These are phyloP conservation scores for Penicillium arizonense DNA, from an alignment of 495 filamentous ascomycete genomes.

Conservation along the genomic window DNA sequence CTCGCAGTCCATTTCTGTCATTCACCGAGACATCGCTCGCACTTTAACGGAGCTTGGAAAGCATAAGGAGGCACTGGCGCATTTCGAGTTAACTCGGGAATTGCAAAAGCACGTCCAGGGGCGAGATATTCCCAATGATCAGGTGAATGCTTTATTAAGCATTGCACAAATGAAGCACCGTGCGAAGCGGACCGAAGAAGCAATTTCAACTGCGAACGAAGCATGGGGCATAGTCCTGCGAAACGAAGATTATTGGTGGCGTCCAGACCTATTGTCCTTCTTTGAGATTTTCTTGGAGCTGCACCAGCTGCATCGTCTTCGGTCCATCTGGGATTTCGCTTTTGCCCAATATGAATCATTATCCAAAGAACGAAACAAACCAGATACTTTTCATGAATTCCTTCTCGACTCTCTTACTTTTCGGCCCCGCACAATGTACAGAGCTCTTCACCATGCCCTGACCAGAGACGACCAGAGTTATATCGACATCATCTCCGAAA, in stretches of 20 bases:
- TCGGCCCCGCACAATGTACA: too few relatives aligned
- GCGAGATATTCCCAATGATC: too few relatives aligned
- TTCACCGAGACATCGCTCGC: slow-evolving; percentile 1
- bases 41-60: not conserved
- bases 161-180: slow-evolving; percentile 4
- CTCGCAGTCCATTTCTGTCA: not conserved
- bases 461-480: too few relatives aligned
- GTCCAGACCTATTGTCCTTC: too few relatives aligned
- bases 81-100: not conserved
- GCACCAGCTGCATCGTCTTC: not conserved
- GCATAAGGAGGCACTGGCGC: not conserved
- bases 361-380: too few relatives aligned
- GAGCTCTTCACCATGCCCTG: too few relatives aligned
- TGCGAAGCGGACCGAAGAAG: slow-evolving; percentile 2
- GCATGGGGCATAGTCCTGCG: not conserved
- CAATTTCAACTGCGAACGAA: slow-evolving; percentile 2
- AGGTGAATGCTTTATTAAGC: not conserved
- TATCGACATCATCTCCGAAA: too few relatives aligned
- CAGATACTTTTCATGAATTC: too few relatives aligned
- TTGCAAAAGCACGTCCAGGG: too few relatives aligned
- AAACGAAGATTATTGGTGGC: too few relatives aligned
- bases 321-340: not conserved
- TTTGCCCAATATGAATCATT: not conserved
- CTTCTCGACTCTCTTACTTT: too few relatives aligned
- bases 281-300: not conserved